These are phyloP conservation scores for Verticillium tricorpus DNA, from an alignment of 2,329 filamentous ascomycete species.

Conservation along the genomic window DNA sequence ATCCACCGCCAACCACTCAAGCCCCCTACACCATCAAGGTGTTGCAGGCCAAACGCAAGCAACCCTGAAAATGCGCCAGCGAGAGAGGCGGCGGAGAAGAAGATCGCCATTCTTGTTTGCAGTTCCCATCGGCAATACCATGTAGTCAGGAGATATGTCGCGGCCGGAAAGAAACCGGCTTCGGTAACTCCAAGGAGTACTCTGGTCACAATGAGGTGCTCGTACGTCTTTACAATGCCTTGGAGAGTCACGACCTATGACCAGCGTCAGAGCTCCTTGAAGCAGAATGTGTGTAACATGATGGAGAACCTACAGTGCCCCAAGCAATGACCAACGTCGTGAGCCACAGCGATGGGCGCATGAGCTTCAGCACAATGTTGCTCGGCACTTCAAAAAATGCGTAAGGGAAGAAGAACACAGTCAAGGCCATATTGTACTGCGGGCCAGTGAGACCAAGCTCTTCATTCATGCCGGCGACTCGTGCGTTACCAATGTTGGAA, in stretches of 20 bases:
- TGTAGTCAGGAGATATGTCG: background rate
- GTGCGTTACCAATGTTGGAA: constrained; percentile 48
- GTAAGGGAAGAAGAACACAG: constrained; percentile 55
- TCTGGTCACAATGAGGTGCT: constrained; percentile 2
- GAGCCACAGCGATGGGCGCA: constrained; percentile 49
- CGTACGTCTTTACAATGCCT: background rate
- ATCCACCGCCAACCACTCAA: constrained; percentile 70
- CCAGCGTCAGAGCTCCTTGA: too few relatives aligned
- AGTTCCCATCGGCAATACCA: background rate
- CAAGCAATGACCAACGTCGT: constrained; percentile 51
- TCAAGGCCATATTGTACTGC: constrained; percentile 52
- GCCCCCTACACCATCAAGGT: constrained; percentile 48
- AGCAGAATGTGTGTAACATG: constrained; percentile 25
- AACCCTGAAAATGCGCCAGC: constrained; percentile 57
- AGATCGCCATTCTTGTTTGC: background rate
- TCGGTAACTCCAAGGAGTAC: constrained; percentile 7
- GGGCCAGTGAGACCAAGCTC: constrained; percentile 44
- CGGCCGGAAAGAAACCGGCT: constrained; percentile 8
- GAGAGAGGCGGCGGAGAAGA: background rate
- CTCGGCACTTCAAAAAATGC: constrained; percentile 50
- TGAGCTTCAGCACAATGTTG: constrained; percentile 49
- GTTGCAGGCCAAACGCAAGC: constrained; percentile 51
- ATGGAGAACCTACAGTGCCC: constrained; percentile 22
- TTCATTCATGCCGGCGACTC: constrained; percentile 46
- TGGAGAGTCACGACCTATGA: constrained; percentile 27